phyloP scores from a whole-genome alignment of 2,329 filamentous ascomycete species.

The Colletotrichum tropicale region DNA sequence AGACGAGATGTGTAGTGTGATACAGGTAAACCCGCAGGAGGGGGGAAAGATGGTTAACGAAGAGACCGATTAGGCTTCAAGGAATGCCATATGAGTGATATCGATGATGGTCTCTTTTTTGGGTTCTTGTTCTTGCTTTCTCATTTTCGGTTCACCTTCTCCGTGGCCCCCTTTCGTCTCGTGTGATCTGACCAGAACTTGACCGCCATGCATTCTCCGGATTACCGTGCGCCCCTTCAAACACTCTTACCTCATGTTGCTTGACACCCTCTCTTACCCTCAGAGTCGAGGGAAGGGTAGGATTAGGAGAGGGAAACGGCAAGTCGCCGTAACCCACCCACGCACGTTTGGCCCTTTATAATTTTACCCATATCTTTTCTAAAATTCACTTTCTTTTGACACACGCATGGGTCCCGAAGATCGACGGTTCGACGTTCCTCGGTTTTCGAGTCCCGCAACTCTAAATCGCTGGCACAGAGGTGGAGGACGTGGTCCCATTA shows the following conservation, averaged over 20 bases:
- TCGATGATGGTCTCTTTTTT: neutral
- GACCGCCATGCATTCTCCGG: neutral
- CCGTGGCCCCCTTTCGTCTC: neutral
- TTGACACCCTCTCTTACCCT: neutral
- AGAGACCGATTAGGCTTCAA: neutral
- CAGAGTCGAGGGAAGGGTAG: neutral
- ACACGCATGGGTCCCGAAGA: conserved; percentile 10
- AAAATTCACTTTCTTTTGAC: neutral
- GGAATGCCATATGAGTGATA: neutral
- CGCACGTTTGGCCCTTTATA: neutral
- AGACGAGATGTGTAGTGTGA: neutral
- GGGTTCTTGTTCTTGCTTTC: neutral
- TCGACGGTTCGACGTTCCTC: conserved; percentile 8
- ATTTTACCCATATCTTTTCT: neutral
- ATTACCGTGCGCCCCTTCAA: neutral
- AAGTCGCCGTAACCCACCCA: neutral
- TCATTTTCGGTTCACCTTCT: neutral
- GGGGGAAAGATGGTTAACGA: neutral
- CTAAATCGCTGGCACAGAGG: neutral
- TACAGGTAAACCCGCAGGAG: neutral
- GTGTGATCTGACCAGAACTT: neutral
- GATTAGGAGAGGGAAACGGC: neutral
- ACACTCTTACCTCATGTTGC: neutral
- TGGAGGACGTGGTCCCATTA: neutral
- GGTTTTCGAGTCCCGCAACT: conserved; percentile 15